Evolutionary conservation across 495 filamentous ascomycete genomes (phyloP).

Genomic region (Xylaria acuta): DNA sequence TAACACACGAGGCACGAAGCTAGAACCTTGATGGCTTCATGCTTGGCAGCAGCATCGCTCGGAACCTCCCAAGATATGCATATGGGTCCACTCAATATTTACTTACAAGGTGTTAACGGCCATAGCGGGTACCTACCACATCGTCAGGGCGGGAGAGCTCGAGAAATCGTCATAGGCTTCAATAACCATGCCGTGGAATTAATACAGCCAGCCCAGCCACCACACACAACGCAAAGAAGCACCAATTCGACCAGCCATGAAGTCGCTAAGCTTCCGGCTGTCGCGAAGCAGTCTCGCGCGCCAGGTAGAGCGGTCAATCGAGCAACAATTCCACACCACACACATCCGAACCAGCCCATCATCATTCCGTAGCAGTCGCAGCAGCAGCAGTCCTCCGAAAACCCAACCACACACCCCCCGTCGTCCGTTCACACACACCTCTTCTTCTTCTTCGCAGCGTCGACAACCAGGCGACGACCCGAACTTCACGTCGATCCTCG

Average conservation of each 20-base stretch:
- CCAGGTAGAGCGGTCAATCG: conserved; percentile 34
- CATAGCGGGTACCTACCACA: not conserved
- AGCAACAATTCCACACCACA: conserved; percentile 28
- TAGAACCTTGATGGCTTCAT: too few relatives aligned
- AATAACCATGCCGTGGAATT: conserved; percentile 16
- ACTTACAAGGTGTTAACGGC: not conserved
- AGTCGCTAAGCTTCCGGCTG: conserved; percentile 22
- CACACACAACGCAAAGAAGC: not conserved
- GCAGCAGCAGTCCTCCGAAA: not conserved
- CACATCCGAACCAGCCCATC: not conserved
- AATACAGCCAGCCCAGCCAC: not conserved
- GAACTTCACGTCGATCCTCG: conserved; percentile 79
- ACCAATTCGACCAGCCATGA: conserved; percentile 28
- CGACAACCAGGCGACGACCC: conserved; percentile 67
- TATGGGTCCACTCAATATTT: not conserved
- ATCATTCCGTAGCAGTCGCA: too few relatives aligned
- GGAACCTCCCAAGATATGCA: not conserved
- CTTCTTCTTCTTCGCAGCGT: not conserved
- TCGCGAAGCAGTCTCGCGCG: conserved; percentile 33
- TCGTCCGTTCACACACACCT: conserved; percentile 40
- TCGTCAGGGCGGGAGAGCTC: not conserved
- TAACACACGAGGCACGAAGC: too few relatives aligned
- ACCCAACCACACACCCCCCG: conserved; percentile 14
- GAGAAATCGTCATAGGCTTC: conserved; percentile 16
- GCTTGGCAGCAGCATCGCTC: too few relatives aligned